Percentiles rank a stretch among this genome's conserved stretches.
Conservation (phyloP, 768 basidiomycete genomes). For the Boletus pseudo-olivaceus region DNA sequence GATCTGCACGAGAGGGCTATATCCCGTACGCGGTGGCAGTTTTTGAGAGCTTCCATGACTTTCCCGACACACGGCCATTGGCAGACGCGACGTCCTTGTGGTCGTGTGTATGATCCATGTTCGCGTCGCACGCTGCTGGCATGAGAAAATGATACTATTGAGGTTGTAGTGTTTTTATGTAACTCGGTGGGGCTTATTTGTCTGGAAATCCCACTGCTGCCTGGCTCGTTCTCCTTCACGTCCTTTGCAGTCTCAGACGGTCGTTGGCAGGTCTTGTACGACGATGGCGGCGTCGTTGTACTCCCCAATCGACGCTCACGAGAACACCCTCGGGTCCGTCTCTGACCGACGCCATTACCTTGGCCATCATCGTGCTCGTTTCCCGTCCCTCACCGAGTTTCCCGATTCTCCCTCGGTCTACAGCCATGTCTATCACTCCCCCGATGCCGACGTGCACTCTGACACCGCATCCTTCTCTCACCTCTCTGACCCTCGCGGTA, state of each 20-base stretch:
- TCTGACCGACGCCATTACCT: conserved; percentile 48
- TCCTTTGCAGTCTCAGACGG: conserved; percentile 1
- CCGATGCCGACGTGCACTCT: conserved; percentile 34
- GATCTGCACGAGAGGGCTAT: background rate
- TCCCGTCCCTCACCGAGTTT: conserved; percentile 54
- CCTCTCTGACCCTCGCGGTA: conserved; percentile 45
- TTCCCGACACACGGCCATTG: conserved; percentile 65
- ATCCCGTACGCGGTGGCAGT: conserved; percentile 46
- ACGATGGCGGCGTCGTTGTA: conserved; percentile 42
- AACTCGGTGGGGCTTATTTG: conserved; percentile 9
- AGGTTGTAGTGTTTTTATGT: conserved; percentile 21
- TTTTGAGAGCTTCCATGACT: conserved; percentile 59
- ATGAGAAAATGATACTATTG: conserved; percentile 17
- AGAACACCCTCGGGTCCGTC: conserved; percentile 20
- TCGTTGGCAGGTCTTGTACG: conserved; percentile 8
- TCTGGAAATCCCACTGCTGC: conserved; percentile 1
- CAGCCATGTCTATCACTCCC: conserved; percentile 57
- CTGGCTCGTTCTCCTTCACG: background rate
- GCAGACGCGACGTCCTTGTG: conserved; percentile 49
- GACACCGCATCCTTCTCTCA: conserved; percentile 33
- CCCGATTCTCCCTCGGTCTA: conserved; percentile 72
- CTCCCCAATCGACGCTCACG: conserved; percentile 37
- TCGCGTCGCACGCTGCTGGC: background rate
- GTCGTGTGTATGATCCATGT: background rate
- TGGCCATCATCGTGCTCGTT: conserved; percentile 42